Base-by-base conservation (phyloP, 1,284 basidiomycete genomes). In the Moniliella sp. region DNA sequence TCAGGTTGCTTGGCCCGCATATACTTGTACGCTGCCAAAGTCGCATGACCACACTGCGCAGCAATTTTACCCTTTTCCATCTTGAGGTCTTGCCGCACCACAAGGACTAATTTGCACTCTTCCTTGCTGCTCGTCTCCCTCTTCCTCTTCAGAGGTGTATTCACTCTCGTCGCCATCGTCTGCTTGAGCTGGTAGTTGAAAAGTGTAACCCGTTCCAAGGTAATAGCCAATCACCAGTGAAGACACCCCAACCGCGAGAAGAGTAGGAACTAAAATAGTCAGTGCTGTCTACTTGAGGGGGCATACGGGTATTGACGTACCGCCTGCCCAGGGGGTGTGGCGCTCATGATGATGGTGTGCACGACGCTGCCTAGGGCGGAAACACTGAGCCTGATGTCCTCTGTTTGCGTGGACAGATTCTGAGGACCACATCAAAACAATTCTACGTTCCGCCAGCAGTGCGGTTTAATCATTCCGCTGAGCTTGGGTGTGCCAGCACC, bases 21-120 rank as follows among this genome's bases (percentile, higher is more conserved):
- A n/a, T 40, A 7, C 32, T 50, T 49, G 34, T 57, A 59, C 13
- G 38, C 43, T 0, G 51, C 54, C 29, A 59, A 35, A 2, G 54
- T 53, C 16, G 56, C 56, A 29, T 58, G 56, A 7, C 49, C 42
- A 35, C 56, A 59, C 35, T 59, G 56, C 1, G 56, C 54, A 0
- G 56, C 56, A 14, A 57, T 57, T 40, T 59, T 59, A 16, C 56
- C 56, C 44, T 56, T 59, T 27, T 57, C 54, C 56, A 59, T 59
- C 38, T 59, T 59, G 27, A 59, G 37, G 27, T 59, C 56, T 36
- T 43, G 53, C 9, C 56, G 38, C 0, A 59, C 56, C 10, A 48
- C 43, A 1, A 59, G 21, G 7, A 23, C 21, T 7, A 23, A n/a
- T n/a, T 23, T 23, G 21, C 21, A 23, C n/a, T 23, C 21, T 23